Evolutionary conservation across 768 basidiomycete genomes (phyloP).

Genomic region (Nidularia pulvinata): DNA sequence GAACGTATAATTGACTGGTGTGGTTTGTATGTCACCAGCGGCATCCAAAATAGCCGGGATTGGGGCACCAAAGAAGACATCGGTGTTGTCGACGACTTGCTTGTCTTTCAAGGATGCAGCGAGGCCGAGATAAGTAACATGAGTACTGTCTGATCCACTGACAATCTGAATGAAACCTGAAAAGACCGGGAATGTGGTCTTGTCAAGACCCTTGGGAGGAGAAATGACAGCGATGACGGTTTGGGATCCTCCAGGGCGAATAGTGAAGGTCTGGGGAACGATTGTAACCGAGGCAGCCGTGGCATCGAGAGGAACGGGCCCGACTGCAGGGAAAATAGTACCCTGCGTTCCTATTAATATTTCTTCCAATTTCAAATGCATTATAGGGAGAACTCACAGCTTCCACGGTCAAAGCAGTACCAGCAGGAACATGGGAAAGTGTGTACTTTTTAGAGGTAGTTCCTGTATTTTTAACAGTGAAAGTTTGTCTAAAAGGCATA

Average conservation of each 20-base stretch:
- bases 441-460: slow-evolving; percentile 37
- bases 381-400: slow-evolving; percentile 12
- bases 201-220: slow-evolving; percentile 40
- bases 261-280: slow-evolving; percentile 38
- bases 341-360: background rate
- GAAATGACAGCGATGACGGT: slow-evolving; percentile 42
- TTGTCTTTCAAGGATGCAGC: slow-evolving; percentile 42
- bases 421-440: slow-evolving; percentile 55
- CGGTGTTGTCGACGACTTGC: slow-evolving; percentile 51
- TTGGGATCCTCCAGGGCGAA: slow-evolving; percentile 39
- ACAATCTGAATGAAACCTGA: slow-evolving; percentile 56
- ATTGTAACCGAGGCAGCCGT: slow-evolving; percentile 45
- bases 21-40: slow-evolving; percentile 34
- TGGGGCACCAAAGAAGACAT: slow-evolving; percentile 40
- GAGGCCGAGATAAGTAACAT: slow-evolving; percentile 47
- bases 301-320: slow-evolving; percentile 50
- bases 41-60: slow-evolving; percentile 41
- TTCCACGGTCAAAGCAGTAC: slow-evolving; percentile 46
- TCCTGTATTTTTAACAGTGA: slow-evolving; percentile 53
- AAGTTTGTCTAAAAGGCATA: slow-evolving; percentile 33
- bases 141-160: slow-evolving; percentile 29
- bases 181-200: slow-evolving; percentile 53
- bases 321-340: slow-evolving; percentile 36
- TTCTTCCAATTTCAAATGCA: too few species aligned
- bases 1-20: slow-evolving; percentile 46